These are phyloP conservation scores for Leucoagaricus sp. DNA, from an alignment of 1,284 basidiomycete species.

Conservation along the genomic window DNA sequence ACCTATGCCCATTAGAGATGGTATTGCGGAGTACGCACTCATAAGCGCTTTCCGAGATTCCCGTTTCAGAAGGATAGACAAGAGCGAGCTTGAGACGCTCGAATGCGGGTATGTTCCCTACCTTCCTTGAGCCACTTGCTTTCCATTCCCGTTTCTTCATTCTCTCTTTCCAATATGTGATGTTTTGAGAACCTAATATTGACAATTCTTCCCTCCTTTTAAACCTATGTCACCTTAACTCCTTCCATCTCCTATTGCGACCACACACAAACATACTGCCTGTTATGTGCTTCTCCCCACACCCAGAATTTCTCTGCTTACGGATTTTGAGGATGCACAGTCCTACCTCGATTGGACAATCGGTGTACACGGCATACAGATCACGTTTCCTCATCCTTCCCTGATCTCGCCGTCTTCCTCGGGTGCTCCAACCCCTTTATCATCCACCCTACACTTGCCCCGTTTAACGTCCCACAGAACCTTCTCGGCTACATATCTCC, in stretches of 20 bases:
- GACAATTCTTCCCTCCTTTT: constrained; percentile 13
- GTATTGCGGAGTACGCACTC: constrained; percentile 88
- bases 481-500: constrained; percentile 92
- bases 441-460: constrained; percentile 62
- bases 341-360: constrained; percentile 92
- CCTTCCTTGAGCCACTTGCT: not conserved
- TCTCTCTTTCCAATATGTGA: not conserved
- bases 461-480: constrained; percentile 54
- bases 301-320: constrained; percentile 84
- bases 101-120: constrained; percentile 78
- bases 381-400: constrained; percentile 83
- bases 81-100: constrained; percentile 75
- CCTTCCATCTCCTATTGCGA: not conserved
- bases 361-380: constrained; percentile 91
- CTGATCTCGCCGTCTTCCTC: constrained; percentile 55
- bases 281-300: constrained; percentile 9
- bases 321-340: constrained; percentile 85
- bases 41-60: constrained; percentile 79
- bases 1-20: constrained; percentile 72
- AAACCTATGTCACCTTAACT: too few relatives aligned
- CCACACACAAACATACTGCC: constrained; percentile 6
- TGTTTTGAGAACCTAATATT: constrained; percentile 10
- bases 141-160: not conserved
- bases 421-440: constrained; percentile 65
- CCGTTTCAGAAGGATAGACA: constrained; percentile 72